phyloP scores from a whole-genome alignment of 139 green algal genomes.

The Coelastrella sp. region DNA sequence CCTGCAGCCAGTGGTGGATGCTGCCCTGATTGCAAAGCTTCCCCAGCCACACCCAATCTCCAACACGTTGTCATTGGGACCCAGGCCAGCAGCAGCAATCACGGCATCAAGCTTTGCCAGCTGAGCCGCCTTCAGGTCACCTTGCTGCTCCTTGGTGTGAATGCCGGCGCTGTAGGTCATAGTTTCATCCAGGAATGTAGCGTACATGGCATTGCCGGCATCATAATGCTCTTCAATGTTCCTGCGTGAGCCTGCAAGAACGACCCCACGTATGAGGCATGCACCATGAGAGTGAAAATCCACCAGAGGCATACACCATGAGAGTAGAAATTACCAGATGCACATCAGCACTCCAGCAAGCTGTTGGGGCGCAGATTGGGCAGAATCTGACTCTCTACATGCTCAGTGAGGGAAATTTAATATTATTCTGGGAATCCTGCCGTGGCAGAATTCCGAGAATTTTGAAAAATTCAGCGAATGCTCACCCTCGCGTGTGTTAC shows the following conservation, averaged over 20 bases:
- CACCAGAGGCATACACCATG: not conserved
- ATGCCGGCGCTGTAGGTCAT: conserved; percentile 96
- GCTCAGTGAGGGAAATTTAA: no score
- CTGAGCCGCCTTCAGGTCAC: conserved; percentile 69
- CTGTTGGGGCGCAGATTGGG: no score
- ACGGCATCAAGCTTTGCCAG: conserved; percentile 90
- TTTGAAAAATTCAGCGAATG: no score
- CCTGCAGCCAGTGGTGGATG: conserved; percentile 71
- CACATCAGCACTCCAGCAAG: not conserved
- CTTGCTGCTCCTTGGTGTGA: conserved; percentile 50
- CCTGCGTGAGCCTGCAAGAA: conserved; percentile 67
- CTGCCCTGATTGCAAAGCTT: conserved; percentile 89
- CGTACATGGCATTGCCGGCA: conserved; percentile 95
- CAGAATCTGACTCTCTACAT: not conserved
- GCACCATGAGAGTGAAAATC: not conserved
- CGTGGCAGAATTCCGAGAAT: no score
- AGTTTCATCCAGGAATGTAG: conserved; percentile 92
- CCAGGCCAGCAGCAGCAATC: conserved; percentile 59
- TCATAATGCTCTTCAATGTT: conserved; percentile 99
- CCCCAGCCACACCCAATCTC: conserved; percentile 99
- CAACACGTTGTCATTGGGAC: conserved; percentile 82
- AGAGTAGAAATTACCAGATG: not conserved
- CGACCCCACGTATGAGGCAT: not conserved
- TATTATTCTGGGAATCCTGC: no score
- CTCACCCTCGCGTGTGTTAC: conserved; percentile 83